Base-by-base conservation (phyloP, 495 filamentous ascomycete species). In the Eremomyces bilateralis region DNA sequence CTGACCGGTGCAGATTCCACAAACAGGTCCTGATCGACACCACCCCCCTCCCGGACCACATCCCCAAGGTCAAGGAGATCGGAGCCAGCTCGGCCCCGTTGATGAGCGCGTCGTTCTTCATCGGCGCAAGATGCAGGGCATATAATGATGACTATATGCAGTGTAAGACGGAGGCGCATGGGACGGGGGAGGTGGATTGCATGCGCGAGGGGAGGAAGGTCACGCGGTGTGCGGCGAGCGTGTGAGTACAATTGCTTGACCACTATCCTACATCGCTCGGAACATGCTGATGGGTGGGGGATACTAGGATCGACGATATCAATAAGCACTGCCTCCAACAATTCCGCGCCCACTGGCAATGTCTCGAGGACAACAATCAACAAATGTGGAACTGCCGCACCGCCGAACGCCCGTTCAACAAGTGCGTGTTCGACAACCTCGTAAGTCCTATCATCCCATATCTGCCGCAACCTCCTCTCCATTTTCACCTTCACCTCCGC, bases 71-170 rank as follows among this genome's bases (percentile, higher is more conserved):
- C 43, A 63, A 78, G 42, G 88, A 99, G 55, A 67, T 95, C 45
- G 88, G 88, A 35, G 66, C 80, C 32, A 88, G 73, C 40, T 93
- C 83, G 29, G 90, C 85, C 13, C 90, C 88, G 25, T 64, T 99
- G 17, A 58, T 83, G 21, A 85, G 78, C 41, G 90, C 88, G 13
- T 69, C 81, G n/a, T 99, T 73, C 66, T 95, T 94, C 52, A 99
- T 99, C 53, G 88, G 88, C 31, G 83, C 81, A 40, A 72, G 84
- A 46, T 99, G 88, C 71, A 73, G 68, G 49, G 63, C 77, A 31
- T 99, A 81, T 63, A 97, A 94, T 58, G 88, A 99, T 61, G 88
- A 99, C 59, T 99, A 71, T 58, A 95, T 99, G 83, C 72, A 88
- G 59, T 99, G 88, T 72, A 99, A 95, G 73, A 76, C 67, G 33